Conservation (phyloP, 2,329 filamentous ascomycete genomes). For the Aspergillus sp. region DNA sequence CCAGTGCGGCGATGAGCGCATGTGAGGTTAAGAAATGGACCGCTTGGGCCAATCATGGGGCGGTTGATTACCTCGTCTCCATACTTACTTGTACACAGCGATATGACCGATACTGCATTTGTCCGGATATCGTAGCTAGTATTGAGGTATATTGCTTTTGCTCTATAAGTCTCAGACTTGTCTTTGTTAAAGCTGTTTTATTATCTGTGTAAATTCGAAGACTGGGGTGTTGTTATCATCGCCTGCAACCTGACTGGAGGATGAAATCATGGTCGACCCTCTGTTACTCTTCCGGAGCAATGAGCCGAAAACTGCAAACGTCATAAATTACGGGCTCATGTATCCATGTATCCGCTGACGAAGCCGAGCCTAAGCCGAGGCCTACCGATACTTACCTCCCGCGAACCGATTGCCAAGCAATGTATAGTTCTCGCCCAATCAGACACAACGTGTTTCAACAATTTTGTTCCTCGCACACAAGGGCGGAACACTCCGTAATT, state of each 20-base stretch:
- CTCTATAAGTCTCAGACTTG: too few relatives aligned
- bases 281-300: conserved; percentile 12
- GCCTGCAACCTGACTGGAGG: conserved; percentile 13
- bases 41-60: conserved; percentile 13
- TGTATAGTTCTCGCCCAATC: conserved; percentile 17
- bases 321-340: conserved; percentile 22
- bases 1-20: conserved; percentile 6
- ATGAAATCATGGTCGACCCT: neutral
- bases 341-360: conserved; percentile 17
- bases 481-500: conserved; percentile 18
- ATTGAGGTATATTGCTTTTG: too few relatives aligned
- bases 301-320: conserved; percentile 22
- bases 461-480: conserved; percentile 16
- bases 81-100: neutral
- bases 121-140: too few relatives aligned
- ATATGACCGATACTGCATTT: neutral
- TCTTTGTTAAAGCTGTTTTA: neutral
- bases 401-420: conserved; percentile 11
- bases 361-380: conserved; percentile 29
- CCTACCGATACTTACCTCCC: conserved; percentile 24
- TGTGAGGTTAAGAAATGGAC: conserved; percentile 11
- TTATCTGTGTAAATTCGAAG: neutral
- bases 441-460: conserved; percentile 19
- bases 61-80: conserved; percentile 11
- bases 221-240: conserved; percentile 11